Base-by-base conservation (phyloP, 148 eudicot species). In the Amaranthus palmeri region DNA sequence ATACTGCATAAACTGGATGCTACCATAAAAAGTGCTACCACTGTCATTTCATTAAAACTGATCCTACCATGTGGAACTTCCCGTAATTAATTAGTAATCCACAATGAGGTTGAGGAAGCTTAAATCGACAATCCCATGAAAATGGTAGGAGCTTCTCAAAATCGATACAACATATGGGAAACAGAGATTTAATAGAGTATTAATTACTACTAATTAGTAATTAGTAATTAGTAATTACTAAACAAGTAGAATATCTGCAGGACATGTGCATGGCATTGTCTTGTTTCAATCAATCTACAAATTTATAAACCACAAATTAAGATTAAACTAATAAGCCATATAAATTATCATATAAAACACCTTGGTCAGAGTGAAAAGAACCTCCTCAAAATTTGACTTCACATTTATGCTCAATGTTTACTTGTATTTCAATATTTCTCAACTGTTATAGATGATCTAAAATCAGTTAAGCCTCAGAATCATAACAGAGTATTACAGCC, bases 241-340 rank as follows among this genome's bases (percentile, higher is more conserved):
- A 85, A 52, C 60, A 52, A 63, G 65, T 77, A 63, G 79, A 76
- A 72, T 77, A 74, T 75, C 61, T 75, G 79, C 72, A 60, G 56
- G 36, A 71, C 87, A 86, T 86, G 90, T 84, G 87, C 87, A 80
- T 76, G 72, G 78, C 90, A 86, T 75, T 86, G 77, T 86, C 85
- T 86, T 80, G 87, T 80, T 84, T 75, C 60, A 65, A 56, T 56
- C 69, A 72, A 79, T 17, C 41, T 44, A 59, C 60, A 45, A 56
- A 61, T 13, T 70, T 61, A 68, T 64, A 64, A 47, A 77, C 69
- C 69, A 65, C 54, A 48, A 8, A 63, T 68, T 70, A 52, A 62
- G 44, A 44, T 43, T 46, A 36, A 46, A 69, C 69, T 54, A 47
- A 68, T 25, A 25, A 74, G 44, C 11, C 72, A 68, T n/a, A 2